Percentiles rank a stretch among this genome's conserved stretches.
phyloP scores from a whole-genome alignment of 768 basidiomycete genomes.

The Mycena olivaceomarginata region DNA sequence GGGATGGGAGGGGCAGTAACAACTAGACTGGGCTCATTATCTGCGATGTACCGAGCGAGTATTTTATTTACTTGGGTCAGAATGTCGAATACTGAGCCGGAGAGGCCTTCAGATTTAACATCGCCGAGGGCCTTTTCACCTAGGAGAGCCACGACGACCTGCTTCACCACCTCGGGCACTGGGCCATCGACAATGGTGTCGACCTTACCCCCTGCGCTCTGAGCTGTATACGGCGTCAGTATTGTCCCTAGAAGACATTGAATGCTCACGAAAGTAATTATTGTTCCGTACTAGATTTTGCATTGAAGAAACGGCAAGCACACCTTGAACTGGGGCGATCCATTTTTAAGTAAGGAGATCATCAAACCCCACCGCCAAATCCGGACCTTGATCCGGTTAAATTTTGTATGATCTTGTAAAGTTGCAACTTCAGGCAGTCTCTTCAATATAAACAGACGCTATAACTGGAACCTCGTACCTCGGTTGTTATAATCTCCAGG shows the following conservation, averaged over 20 bases:
- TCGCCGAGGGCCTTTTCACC: constrained; percentile 25
- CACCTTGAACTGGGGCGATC: background rate
- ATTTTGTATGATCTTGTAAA: too few relatives aligned
- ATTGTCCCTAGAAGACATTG: background rate
- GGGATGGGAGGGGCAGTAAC: constrained; percentile 3
- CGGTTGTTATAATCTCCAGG: too few relatives aligned
- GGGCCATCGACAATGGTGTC: constrained; percentile 9
- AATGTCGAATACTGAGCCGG: constrained; percentile 11
- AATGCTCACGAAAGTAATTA: constrained; percentile 4
- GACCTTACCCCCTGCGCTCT: background rate
- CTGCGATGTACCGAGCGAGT: background rate
- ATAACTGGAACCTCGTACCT: too few relatives aligned
- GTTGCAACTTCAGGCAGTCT: too few relatives aligned
- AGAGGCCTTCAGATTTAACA: background rate
- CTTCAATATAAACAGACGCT: too few relatives aligned
- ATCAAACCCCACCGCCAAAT: background rate
- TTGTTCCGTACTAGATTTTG: constrained; percentile 22
- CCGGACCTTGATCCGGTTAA: too few relatives aligned
- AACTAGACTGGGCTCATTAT: background rate
- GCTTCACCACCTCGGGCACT: constrained; percentile 7
- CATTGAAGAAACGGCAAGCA: background rate
- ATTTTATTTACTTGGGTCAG: constrained; percentile 2
- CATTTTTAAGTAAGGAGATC: background rate
- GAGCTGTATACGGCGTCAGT: background rate
- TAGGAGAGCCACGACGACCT: constrained; percentile 5